phyloP scores from a whole-genome alignment of 805 yeast genomes.

The Candida patagonica region DNA sequence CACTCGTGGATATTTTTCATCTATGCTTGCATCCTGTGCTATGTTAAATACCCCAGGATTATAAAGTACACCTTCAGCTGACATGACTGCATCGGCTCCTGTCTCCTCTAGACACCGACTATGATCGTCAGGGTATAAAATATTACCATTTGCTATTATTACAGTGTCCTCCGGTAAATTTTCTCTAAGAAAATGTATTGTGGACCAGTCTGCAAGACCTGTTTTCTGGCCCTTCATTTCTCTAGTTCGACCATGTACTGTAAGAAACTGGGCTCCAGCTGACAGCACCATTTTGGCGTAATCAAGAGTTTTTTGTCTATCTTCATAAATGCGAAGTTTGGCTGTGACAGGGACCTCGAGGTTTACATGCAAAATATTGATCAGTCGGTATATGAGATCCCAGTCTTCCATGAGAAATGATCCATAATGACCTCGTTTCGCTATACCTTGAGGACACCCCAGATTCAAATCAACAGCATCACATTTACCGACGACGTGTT shows the following conservation, averaged over 20 bases:
- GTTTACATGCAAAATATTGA: slow-evolving; percentile 63
- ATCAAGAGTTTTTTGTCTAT: slow-evolving; percentile 67
- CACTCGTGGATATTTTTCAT: slow-evolving; percentile 73
- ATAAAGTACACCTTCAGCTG: slow-evolving; percentile 90
- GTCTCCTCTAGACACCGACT: slow-evolving; percentile 55
- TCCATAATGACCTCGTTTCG: slow-evolving; percentile 90
- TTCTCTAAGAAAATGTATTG: slow-evolving; percentile 64
- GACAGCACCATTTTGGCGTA: slow-evolving; percentile 82
- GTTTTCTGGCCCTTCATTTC: slow-evolving; percentile 97
- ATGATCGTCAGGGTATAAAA: slow-evolving; percentile 81
- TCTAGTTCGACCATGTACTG: slow-evolving; percentile 92
- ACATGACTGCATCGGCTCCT: slow-evolving; percentile 86
- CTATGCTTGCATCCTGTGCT: slow-evolving; percentile 28
- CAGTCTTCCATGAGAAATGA: slow-evolving; percentile 96
- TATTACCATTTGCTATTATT: slow-evolving; percentile 88
- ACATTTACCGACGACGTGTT: slow-evolving; percentile 67
- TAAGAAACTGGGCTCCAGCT: slow-evolving; percentile 93
- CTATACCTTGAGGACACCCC: slow-evolving; percentile 98
- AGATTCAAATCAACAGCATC: slow-evolving; percentile 94
- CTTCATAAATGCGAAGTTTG: slow-evolving; percentile 83
- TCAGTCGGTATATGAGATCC: slow-evolving; percentile 67
- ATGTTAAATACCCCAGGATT: slow-evolving; percentile 80
- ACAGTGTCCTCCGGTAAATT: slow-evolving; percentile 76
- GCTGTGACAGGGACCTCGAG: slow-evolving; percentile 88
- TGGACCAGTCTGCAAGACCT: slow-evolving; percentile 90